Evolutionary conservation across 768 basidiomycete genomes (phyloP).

Genomic region (Cystofilobasidium bisporidii): DNA sequence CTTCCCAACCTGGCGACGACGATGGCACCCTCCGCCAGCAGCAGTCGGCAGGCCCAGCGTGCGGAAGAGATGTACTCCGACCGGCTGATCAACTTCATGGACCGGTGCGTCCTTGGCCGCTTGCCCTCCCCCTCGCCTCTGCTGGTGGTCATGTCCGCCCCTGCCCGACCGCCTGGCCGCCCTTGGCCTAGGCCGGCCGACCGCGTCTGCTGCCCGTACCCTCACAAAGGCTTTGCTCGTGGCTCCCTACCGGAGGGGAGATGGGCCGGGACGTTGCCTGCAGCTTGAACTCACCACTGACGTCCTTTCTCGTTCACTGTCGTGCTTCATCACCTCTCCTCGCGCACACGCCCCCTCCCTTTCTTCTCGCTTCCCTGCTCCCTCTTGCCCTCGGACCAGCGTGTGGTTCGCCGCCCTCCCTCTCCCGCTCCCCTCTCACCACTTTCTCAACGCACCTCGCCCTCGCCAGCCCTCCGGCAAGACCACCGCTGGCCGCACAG

Average conservation of each 20-base stretch:
- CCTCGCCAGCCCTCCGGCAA: not conserved
- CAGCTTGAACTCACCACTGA: too few relatives aligned
- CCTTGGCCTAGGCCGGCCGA: too few relatives aligned
- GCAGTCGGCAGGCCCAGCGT: not conserved
- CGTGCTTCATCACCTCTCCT: too few relatives aligned
- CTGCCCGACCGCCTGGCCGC: too few relatives aligned
- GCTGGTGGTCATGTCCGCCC: too few relatives aligned
- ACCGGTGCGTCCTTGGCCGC: not conserved
- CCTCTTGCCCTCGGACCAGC: not conserved
- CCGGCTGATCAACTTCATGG: not conserved
- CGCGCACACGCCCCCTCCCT: not conserved
- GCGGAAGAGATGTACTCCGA: not conserved
- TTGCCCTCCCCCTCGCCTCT: not conserved
- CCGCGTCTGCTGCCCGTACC: too few relatives aligned
- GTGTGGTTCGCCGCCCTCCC: slow-evolving; percentile 1
- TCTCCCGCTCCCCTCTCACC: not conserved
- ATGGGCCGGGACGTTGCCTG: too few relatives aligned
- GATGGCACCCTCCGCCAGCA: not conserved
- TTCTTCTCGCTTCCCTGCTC: not conserved
- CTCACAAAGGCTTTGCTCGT: too few relatives aligned
- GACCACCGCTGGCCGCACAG: not conserved
- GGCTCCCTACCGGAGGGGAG: too few relatives aligned
- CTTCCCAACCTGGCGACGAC: not conserved
- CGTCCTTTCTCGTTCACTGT: too few relatives aligned
- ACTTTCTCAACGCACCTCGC: not conserved